Evolutionary conservation across 116 monocot species (phyloP).

Genomic region (Trichopus zeylanicus): DNA sequence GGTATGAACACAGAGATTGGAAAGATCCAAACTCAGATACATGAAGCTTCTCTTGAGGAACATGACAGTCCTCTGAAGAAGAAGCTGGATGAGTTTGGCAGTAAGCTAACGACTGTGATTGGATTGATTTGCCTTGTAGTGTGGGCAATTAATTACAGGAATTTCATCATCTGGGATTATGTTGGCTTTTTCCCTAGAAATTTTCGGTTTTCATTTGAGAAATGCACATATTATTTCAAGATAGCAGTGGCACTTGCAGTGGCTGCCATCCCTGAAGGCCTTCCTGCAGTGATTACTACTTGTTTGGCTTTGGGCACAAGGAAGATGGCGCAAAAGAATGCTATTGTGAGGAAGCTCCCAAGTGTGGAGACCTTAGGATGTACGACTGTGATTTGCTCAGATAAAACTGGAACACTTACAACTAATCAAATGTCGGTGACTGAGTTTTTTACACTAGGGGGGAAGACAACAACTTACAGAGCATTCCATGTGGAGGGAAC

Average conservation of each 20-base stretch:
- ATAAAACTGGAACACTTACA: conserved; percentile 77
- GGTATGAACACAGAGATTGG: conserved; percentile 86
- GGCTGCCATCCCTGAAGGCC: conserved; percentile 80
- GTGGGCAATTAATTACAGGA: conserved; percentile 74
- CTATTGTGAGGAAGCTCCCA: conserved; percentile 69
- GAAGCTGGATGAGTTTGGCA: conserved; percentile 76
- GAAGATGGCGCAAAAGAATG: conserved; percentile 82
- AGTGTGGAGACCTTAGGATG: conserved; percentile 86
- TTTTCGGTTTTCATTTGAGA: conserved; percentile 71
- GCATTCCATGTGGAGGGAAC: conserved; percentile 64
- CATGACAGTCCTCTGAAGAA: conserved; percentile 70
- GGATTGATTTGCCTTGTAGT: conserved; percentile 65
- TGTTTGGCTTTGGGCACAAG: conserved; percentile 68
- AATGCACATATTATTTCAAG: conserved; percentile 81
- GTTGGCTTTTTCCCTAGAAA: conserved; percentile 20
- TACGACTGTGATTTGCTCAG: conserved; percentile 81
- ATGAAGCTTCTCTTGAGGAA: conserved; percentile 71
- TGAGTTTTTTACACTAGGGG: conserved; percentile 55
- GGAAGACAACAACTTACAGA: conserved; percentile 17
- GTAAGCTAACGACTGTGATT: conserved; percentile 57
- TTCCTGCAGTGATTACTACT: conserved; percentile 80
- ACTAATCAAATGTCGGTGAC: conserved; percentile 86
- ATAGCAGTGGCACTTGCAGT: conserved; percentile 76
- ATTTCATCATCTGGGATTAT: conserved; percentile 63
- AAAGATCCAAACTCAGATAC: conserved; percentile 74